Conservation (phyloP, 2,329 filamentous ascomycete genomes). For the Fusarium kyushuense region DNA sequence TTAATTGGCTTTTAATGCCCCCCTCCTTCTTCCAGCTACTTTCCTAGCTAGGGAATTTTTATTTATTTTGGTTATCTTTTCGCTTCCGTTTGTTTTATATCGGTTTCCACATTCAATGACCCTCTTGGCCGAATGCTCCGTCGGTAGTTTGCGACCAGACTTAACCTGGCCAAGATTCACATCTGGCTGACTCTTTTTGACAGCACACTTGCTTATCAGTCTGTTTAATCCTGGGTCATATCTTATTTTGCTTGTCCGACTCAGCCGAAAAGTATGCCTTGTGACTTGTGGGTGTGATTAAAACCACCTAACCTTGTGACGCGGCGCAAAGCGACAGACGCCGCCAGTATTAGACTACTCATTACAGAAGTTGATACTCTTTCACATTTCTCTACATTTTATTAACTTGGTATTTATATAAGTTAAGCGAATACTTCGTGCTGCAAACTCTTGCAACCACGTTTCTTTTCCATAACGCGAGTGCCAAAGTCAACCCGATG, state of each 20-base stretch:
- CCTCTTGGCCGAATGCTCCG: constrained; percentile 20
- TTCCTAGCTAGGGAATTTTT: too few species aligned
- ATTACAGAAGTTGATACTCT: background rate
- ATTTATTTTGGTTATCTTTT: background rate
- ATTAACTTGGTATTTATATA: background rate
- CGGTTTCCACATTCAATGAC: constrained; percentile 10
- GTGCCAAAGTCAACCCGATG: constrained; percentile 40
- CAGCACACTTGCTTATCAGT: background rate
- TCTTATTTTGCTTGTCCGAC: constrained; percentile 1
- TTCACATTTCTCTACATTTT: background rate
- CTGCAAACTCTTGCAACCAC: background rate
- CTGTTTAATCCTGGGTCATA: background rate
- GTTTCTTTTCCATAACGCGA: constrained; percentile 14
- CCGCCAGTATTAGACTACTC: background rate
- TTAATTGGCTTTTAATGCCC: constrained; percentile 13
- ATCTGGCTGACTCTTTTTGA: background rate
- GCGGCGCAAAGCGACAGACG: background rate
- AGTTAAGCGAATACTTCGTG: background rate
- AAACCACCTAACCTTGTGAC: constrained; percentile 13
- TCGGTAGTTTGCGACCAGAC: background rate
- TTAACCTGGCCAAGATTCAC: background rate
- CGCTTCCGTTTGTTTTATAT: constrained; percentile 16
- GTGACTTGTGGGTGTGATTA: constrained; percentile 15
- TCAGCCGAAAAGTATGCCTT: constrained; percentile 4
- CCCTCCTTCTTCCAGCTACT: background rate